phyloP scores from a whole-genome alignment of 2,329 filamentous ascomycete genomes.

The Phyllosticta ampelicida region DNA sequence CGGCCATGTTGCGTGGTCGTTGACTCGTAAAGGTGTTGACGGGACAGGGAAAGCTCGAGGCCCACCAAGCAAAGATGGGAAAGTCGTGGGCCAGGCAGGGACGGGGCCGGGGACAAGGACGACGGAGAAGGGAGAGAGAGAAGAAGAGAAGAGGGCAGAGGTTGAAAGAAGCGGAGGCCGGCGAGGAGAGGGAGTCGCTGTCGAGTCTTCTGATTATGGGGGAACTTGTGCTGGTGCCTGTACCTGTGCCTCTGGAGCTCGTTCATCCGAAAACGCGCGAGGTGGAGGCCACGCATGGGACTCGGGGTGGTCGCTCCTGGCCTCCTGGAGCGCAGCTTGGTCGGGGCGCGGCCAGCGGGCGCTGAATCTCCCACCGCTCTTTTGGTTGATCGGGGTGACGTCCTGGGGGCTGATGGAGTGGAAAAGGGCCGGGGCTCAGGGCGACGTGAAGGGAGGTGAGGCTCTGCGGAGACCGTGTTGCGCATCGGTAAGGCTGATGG shows the following conservation, averaged over 20 bases:
- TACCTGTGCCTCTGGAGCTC: no score
- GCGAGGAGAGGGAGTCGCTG: neutral
- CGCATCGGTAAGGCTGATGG: no score
- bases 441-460: neutral
- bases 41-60: neutral
- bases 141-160: neutral
- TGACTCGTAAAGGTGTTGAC: slow-evolving; percentile 1
- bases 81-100: neutral
- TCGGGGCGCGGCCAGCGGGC: neutral
- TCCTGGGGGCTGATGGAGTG: neutral
- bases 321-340: neutral
- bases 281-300: neutral
- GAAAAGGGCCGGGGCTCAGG: no score
- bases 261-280: neutral
- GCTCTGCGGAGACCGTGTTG: neutral
- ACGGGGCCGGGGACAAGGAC: neutral
- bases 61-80: neutral
- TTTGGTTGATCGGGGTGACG: neutral
- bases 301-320: neutral
- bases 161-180: neutral
- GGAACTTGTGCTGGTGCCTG: neutral
- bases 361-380: neutral
- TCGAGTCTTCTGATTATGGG: neutral
- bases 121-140: neutral
- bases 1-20: slow-evolving; percentile 7